phyloP scores from a whole-genome alignment of 2,329 filamentous ascomycete genomes.

The Ampelomyces quisqualis region DNA sequence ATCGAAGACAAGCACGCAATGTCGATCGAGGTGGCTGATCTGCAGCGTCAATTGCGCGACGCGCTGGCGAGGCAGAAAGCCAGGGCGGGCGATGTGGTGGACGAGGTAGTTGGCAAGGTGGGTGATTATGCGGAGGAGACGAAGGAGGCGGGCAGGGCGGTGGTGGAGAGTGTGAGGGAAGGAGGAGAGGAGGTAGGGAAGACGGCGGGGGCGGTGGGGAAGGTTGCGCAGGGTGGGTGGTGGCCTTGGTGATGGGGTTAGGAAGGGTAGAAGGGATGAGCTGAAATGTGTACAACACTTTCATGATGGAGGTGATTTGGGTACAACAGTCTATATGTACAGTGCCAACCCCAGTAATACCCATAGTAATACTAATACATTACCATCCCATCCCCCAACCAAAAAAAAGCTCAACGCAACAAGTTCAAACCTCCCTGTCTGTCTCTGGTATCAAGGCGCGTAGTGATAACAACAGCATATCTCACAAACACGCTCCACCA shows the following conservation, averaged over 20 bases:
- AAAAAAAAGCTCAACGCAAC: slow-evolving; percentile 1
- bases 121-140: slow-evolving; percentile 11
- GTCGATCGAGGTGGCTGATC: slow-evolving; percentile 17
- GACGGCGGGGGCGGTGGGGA: slow-evolving; percentile 13
- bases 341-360: too few species aligned
- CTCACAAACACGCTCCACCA: neutral
- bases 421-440: neutral
- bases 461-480: neutral
- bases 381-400: neutral
- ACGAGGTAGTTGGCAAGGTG: slow-evolving; percentile 7
- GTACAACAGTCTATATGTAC: neutral
- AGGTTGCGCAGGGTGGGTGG: slow-evolving; percentile 22
- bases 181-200: slow-evolving; percentile 16
- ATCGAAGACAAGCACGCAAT: slow-evolving; percentile 65
- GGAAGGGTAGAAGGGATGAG: neutral
- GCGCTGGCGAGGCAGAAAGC: slow-evolving; percentile 22
- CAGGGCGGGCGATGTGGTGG: slow-evolving; percentile 9
- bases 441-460: neutral
- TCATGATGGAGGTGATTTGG: neutral
- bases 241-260: slow-evolving; percentile 25
- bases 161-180: slow-evolving; percentile 16
- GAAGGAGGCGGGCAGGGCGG: slow-evolving; percentile 5
- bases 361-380: too few species aligned
- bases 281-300: neutral
- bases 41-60: slow-evolving; percentile 27